These are phyloP conservation scores for Pythium rishiriense DNA, from an alignment of 352 stramenopile species.

Conservation along the genomic window DNA sequence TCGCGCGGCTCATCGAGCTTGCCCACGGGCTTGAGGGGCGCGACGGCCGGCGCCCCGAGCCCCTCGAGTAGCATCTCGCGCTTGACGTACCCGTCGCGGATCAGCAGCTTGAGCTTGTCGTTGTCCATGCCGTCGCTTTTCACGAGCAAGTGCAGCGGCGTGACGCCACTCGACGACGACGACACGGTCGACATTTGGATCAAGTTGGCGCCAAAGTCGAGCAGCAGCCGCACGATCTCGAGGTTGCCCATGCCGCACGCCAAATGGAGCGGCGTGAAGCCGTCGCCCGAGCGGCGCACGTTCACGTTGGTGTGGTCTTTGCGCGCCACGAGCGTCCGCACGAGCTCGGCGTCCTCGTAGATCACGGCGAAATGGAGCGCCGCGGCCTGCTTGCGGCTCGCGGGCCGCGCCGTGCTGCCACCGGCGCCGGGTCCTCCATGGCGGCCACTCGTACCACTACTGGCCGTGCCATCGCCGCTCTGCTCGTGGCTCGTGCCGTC, in stretches of 20 bases:
- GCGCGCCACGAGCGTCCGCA: constrained; percentile 34
- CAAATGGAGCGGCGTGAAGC: constrained; percentile 68
- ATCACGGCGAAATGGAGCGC: constrained; percentile 70
- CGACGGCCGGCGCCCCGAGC: constrained; percentile 18
- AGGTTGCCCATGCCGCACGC: constrained; percentile 58
- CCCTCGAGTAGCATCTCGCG: constrained; percentile 48
- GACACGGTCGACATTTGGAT: constrained; percentile 51
- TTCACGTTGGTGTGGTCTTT: constrained; percentile 52
- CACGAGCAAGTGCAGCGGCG: constrained; percentile 52
- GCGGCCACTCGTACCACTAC: no score
- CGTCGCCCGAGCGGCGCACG: constrained; percentile 55
- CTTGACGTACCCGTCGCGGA: constrained; percentile 38
- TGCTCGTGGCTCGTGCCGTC: constrained; percentile 24
- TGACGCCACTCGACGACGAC: constrained; percentile 36
- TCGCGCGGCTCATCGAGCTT: constrained; percentile 15
- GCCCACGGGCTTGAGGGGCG: background rate
- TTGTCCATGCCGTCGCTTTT: constrained; percentile 51
- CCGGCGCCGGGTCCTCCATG: background rate
- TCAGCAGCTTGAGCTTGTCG: constrained; percentile 44
- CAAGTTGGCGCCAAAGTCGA: constrained; percentile 53
- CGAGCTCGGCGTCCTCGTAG: constrained; percentile 51
- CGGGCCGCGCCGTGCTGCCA: background rate
- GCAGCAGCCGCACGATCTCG: constrained; percentile 44
- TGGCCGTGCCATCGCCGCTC: constrained; percentile 1
- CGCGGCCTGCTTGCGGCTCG: constrained; percentile 44